These are phyloP conservation scores for Lentinula detonsa DNA, from an alignment of 768 basidiomycete genomes.

Conservation along the genomic window DNA sequence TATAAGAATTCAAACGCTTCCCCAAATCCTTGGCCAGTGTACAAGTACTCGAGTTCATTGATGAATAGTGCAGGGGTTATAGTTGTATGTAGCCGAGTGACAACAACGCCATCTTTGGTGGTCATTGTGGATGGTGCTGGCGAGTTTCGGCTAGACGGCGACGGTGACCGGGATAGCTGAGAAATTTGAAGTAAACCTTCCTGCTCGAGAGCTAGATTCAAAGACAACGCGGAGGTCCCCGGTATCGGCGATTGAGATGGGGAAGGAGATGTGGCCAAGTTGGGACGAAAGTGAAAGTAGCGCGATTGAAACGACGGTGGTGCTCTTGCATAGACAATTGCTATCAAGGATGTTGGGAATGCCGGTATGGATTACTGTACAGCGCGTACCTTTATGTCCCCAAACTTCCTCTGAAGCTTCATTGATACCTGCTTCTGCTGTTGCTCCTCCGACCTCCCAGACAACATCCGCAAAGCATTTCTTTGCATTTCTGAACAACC, in stretches of 20 bases:
- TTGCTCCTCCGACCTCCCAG: slow-evolving; percentile 60
- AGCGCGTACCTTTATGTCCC: slow-evolving; percentile 83
- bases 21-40: slow-evolving; percentile 86
- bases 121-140: slow-evolving; percentile 37
- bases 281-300: slow-evolving; percentile 66
- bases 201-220: slow-evolving; percentile 25
- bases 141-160: slow-evolving; percentile 32
- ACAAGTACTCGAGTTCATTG: slow-evolving; percentile 90
- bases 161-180: slow-evolving; percentile 32
- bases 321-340: slow-evolving; percentile 91
- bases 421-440: slow-evolving; percentile 19
- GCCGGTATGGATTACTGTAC: not conserved
- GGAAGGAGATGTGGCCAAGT: slow-evolving; percentile 47
- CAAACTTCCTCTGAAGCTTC: slow-evolving; percentile 55
- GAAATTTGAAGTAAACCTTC: slow-evolving; percentile 25
- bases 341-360: slow-evolving; percentile 29
- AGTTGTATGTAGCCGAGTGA: slow-evolving; percentile 59
- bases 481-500: slow-evolving; percentile 77
- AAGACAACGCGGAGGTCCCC: slow-evolving; percentile 56
- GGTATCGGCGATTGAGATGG: slow-evolving; percentile 38
- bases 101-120: slow-evolving; percentile 27
- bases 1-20: slow-evolving; percentile 86
- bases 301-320: slow-evolving; percentile 87
- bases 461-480: slow-evolving; percentile 95
- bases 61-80: slow-evolving; percentile 80